Base-by-base conservation (phyloP, 108 stramenopile genomes). In the Cyclotella sp. region DNA sequence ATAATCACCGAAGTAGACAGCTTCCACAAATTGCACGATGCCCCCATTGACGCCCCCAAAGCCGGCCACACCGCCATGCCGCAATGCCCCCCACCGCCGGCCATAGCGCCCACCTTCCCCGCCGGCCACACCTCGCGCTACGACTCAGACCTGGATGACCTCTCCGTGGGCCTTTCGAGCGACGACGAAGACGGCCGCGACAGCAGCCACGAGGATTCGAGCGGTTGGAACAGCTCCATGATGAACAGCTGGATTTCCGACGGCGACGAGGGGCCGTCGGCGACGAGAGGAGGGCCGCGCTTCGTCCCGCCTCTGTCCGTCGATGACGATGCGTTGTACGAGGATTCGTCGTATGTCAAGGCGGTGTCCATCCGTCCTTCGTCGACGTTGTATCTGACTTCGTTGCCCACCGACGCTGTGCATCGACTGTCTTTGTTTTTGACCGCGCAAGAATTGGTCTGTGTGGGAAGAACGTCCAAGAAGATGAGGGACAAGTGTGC, bases 401-500 rank as follows among this genome's bases (percentile, higher is more conserved):
- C 30, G 16, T 40, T 62, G 26, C 61, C 61, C 14, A 19, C 26
- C 9, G 61, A 62, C 11, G 34, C 61, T 0, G 2, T 62, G 14
- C 61, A 62, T 21, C 61, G 34, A 1, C 19, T 62, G 34, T 40
- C 34, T 3, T 34, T 14, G n/a, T 62, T 62, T 40, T 21, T 62
- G 40, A 62, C 61, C 1, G 61, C 41, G 16, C 14, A 16, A 40
- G 61, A 62, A 9, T 42, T 62, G 39, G 15, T 8, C 3, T 9
- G 1, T 30, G 3, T 62, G 61, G 19, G 61, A 19, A 62, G 9
- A 9, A 41, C 40, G 60, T 41, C 53, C 30, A 51, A 40, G 15
- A 46, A n/a, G 39, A 55, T 66, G 62, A 12, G 29, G 14, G 67
- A 40, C 7, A 73, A 78, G 22, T 83, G 85, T 59, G 30, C 73